phyloP scores from a whole-genome alignment of 371 early-diverging fungal genomes.

The Mortierella sp. region DNA sequence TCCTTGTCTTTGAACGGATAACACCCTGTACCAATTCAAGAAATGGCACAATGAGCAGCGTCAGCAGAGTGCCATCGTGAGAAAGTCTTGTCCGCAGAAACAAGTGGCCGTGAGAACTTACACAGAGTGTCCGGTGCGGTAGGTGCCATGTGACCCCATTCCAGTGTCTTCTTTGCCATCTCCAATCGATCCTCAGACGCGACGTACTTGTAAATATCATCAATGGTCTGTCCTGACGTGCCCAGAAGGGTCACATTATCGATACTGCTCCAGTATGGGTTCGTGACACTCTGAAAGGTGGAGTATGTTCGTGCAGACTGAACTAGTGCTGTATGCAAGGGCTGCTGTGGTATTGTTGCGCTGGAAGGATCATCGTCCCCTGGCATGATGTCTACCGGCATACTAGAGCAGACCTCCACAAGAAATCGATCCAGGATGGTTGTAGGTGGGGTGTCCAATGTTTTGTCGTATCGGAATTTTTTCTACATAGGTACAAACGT shows the following conservation, averaged over 20 bases:
- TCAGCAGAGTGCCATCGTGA: too few species aligned
- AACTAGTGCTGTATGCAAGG: constrained; percentile 79
- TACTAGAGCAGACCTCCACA: constrained; percentile 66
- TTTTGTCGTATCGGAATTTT: constrained; percentile 67
- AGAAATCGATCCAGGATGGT: constrained; percentile 66
- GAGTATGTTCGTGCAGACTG: constrained; percentile 63
- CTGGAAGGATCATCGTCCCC: constrained; percentile 85
- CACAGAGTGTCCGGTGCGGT: constrained; percentile 94
- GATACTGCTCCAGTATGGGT: constrained; percentile 81
- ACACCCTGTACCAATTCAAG: constrained; percentile 64
- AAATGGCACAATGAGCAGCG: background rate
- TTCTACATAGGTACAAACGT: constrained; percentile 32
- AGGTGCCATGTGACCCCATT: constrained; percentile 90
- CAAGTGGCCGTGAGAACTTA: constrained; percentile 59
- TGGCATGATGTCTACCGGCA: constrained; percentile 87
- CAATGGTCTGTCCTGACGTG: constrained; percentile 87
- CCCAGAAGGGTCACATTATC: constrained; percentile 77
- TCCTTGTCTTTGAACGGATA: constrained; percentile 88
- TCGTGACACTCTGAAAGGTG: constrained; percentile 76
- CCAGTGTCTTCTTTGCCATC: constrained; percentile 75
- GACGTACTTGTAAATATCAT: constrained; percentile 81
- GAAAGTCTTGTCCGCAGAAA: too few species aligned
- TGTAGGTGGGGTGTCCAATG: constrained; percentile 59
- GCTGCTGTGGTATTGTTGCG: constrained; percentile 86
- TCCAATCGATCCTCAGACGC: constrained; percentile 65